Evolutionary conservation across 768 basidiomycete species (phyloP).

Genomic region (Rhizopogon sp.): DNA sequence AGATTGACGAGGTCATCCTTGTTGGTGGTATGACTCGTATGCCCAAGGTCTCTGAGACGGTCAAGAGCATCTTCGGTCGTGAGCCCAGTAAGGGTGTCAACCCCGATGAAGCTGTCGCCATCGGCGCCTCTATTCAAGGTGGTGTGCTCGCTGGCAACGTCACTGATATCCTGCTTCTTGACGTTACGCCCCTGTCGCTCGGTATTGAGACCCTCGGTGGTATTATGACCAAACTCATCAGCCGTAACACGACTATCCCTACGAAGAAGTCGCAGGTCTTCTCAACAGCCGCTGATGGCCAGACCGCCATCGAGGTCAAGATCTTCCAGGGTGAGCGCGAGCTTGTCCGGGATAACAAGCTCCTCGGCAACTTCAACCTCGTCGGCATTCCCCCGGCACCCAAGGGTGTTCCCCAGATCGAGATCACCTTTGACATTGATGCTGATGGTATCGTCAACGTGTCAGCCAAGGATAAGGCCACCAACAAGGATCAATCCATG

Average conservation of each 20-base stretch:
- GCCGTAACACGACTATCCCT: constrained; percentile 97
- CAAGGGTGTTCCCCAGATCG: constrained; percentile 73
- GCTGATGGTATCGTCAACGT: constrained; percentile 98
- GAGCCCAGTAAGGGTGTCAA: constrained; percentile 99
- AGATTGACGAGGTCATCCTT: constrained; percentile 94
- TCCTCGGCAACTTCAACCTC: constrained; percentile 99
- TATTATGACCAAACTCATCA: constrained; percentile 99
- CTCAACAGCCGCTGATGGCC: constrained; percentile 98
- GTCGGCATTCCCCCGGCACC: constrained; percentile 89
- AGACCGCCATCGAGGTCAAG: constrained; percentile 99
- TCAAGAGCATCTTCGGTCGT: constrained; percentile 82
- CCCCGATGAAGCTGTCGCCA: constrained; percentile 98
- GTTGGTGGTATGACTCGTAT: constrained; percentile 99
- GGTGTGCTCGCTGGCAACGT: constrained; percentile 97
- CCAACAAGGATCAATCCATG: constrained; percentile 88
- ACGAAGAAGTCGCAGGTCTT: constrained; percentile 99
- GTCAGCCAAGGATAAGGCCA: constrained; percentile 91
- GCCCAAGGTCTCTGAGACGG: constrained; percentile 92
- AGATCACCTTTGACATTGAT: constrained; percentile 95
- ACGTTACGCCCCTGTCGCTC: constrained; percentile 95
- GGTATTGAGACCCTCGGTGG: constrained; percentile 97
- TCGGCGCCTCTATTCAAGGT: constrained; percentile 97
- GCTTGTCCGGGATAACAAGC: constrained; percentile 96
- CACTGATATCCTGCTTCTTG: constrained; percentile 90
- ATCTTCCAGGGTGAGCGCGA: constrained; percentile 99